Evolutionary conservation across 805 yeast genomes (phyloP).

Genomic region (Kluyveromyces aestuarii): DNA sequence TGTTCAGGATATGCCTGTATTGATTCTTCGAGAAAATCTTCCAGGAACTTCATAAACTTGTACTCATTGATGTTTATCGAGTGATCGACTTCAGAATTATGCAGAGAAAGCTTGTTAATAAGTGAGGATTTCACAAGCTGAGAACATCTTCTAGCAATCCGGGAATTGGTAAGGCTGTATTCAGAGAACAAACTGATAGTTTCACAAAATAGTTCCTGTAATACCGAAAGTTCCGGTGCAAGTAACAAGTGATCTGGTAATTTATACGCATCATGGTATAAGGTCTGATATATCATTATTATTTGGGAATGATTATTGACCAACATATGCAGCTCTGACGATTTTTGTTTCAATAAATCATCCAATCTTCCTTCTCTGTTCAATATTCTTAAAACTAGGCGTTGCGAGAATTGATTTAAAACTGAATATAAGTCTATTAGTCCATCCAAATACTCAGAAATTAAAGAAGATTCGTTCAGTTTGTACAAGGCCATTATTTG

Average conservation of each 20-base stretch:
- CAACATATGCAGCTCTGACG: not conserved
- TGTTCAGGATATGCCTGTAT: not conserved
- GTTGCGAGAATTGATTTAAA: constrained; percentile 2
- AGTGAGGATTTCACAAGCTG: not conserved
- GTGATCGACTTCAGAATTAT: not conserved
- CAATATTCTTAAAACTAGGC: not conserved
- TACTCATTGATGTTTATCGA: constrained; percentile 2
- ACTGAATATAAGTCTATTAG: not conserved
- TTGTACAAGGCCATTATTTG: not conserved
- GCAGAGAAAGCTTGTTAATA: not conserved
- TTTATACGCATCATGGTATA: constrained; percentile 16
- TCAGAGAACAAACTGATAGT: constrained; percentile 13
- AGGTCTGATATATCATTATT: constrained; percentile 20
- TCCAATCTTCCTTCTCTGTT: not conserved
- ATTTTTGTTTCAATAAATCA: not conserved
- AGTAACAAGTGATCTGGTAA: constrained; percentile 9
- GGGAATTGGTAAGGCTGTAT: not conserved
- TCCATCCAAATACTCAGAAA: not conserved
- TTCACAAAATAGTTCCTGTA: constrained; percentile 17
- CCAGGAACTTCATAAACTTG: not conserved
- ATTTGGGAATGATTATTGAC: constrained; percentile 1
- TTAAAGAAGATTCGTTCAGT: not conserved
- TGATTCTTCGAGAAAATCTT: constrained; percentile 1
- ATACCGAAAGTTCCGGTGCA: constrained; percentile 6
- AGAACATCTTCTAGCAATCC: not conserved